Percentiles rank a stretch among this genome's conserved stretches.
Conservation (phyloP, 2,329 filamentous ascomycete species). For the Aspergillus fumigatiaffinis region DNA sequence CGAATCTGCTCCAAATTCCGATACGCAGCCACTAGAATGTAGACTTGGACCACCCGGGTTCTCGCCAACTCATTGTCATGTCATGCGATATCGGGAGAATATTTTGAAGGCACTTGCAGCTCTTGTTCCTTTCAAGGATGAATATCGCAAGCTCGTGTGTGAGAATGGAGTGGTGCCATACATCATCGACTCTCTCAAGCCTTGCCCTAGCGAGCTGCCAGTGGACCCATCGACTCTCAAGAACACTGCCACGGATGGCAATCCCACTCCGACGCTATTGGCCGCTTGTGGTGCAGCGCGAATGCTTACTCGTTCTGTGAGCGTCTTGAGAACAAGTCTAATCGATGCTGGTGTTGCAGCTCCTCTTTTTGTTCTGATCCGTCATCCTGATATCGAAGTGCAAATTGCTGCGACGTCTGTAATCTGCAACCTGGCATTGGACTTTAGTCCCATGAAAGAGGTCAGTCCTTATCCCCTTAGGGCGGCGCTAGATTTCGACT, state of each 20-base stretch:
- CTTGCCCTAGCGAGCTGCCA: constrained; percentile 39
- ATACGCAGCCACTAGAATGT: constrained; percentile 32
- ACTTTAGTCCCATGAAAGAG: constrained; percentile 87
- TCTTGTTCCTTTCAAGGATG: constrained; percentile 74
- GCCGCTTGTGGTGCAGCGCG: constrained; percentile 80
- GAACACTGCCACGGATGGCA: constrained; percentile 60
- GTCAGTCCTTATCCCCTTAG: constrained; percentile 49
- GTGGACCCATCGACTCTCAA: constrained; percentile 26
- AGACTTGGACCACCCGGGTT: constrained; percentile 60
- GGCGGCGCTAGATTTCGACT: background rate
- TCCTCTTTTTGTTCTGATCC: constrained; percentile 72
- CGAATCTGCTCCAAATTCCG: constrained; percentile 15
- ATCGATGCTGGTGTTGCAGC: constrained; percentile 79
- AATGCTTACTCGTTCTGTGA: constrained; percentile 79
- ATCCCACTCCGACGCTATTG: constrained; percentile 72
- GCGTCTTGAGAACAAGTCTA: constrained; percentile 76
- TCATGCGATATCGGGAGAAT: constrained; percentile 71
- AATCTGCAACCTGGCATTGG: constrained; percentile 78
- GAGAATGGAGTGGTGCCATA: constrained; percentile 76
- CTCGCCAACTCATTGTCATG: constrained; percentile 60
- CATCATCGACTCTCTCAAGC: constrained; percentile 76
- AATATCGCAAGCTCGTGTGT: constrained; percentile 76
- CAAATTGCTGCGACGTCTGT: constrained; percentile 81
- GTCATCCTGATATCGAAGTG: constrained; percentile 70
- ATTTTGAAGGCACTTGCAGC: constrained; percentile 77